Base-by-base conservation (phyloP, 2,329 filamentous ascomycete species). In the Colletotrichum sansevieriae region DNA sequence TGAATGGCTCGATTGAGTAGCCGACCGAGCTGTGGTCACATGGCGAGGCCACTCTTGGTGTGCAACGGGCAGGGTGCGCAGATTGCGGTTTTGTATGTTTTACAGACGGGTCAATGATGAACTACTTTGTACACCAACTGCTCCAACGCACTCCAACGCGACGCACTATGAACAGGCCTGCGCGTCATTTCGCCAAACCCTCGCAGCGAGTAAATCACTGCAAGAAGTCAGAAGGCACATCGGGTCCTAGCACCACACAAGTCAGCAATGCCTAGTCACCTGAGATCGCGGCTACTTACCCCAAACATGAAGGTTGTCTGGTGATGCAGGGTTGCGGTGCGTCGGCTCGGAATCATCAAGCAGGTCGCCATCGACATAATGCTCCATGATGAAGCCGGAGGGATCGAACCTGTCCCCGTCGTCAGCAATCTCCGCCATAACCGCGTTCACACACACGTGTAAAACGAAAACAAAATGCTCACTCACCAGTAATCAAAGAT, bases 321-420 rank as follows among this genome's bases (percentile, higher is more conserved):
- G 81, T 29, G 78, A 77, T 1, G 80, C 79, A 68, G 78, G 73
- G 12, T 75, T 81, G 12, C 72, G 75, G 70, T 85, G 82, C 4
- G 82, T 83, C 20, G 82, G 84, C 46, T 86, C 83, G 18, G 81
- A 85, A 70, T 87, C 82, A 68, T 87, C 81, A 2, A 92, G 84
- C 71, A 91, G 73, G 78, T 93, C 91, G 1, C 91, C 90, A 75
- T 92, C 91, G 15, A 90, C 87, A 73, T 92, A 93, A 76, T 92
- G 89, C 78, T 91, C 89, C 74, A 91, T 80, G 77, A 91, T 90
- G 74, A 90, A 90, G 0, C 83, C 82, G 3, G 81, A 83, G 0
- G 87, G 86, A 77, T 92, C 90, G 74, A 87, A 90, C 89, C 88
- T 70, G 15, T 56, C 3, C n/a, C 6, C 15, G 33, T 1, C 8